Percentiles rank a stretch among this genome's conserved stretches.
phyloP scores from a whole-genome alignment of 371 early-diverging fungal genomes.

The Mortierella sp. region DNA sequence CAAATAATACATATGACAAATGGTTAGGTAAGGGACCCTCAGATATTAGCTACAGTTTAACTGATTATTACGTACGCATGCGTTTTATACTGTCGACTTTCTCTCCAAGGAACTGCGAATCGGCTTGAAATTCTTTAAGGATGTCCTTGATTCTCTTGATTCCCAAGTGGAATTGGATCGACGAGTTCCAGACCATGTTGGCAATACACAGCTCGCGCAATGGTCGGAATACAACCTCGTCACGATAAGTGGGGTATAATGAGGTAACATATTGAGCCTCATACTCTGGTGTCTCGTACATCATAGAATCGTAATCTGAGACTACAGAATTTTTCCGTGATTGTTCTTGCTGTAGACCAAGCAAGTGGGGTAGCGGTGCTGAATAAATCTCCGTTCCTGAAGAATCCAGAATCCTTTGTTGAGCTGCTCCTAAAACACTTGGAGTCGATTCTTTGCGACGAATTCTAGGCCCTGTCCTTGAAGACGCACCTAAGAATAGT shows the following conservation, averaged over 20 bases:
- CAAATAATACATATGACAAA: not conserved
- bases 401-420: conserved; percentile 33
- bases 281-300: conserved; percentile 47
- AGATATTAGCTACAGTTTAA: not conserved
- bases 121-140: conserved; percentile 44
- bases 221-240: conserved; percentile 49
- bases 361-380: conserved; percentile 31
- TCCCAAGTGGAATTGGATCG: conserved; percentile 52
- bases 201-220: conserved; percentile 54
- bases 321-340: conserved; percentile 54
- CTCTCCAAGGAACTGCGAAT: conserved; percentile 36
- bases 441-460: conserved; percentile 39
- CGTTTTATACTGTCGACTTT: conserved; percentile 33
- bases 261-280: conserved; percentile 51
- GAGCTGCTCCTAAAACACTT: conserved; percentile 21
- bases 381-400: conserved; percentile 20
- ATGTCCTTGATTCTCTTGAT: conserved; percentile 55
- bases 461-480: conserved; percentile 38
- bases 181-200: conserved; percentile 55
- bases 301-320: conserved; percentile 48
- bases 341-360: conserved; percentile 47
- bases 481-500: conserved; percentile 39
- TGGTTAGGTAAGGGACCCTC: not conserved
- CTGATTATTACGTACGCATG: conserved; percentile 30
- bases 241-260: conserved; percentile 49